Conservation (phyloP, 108 stramenopile species). For the Nannochloropsis granulata region DNA sequence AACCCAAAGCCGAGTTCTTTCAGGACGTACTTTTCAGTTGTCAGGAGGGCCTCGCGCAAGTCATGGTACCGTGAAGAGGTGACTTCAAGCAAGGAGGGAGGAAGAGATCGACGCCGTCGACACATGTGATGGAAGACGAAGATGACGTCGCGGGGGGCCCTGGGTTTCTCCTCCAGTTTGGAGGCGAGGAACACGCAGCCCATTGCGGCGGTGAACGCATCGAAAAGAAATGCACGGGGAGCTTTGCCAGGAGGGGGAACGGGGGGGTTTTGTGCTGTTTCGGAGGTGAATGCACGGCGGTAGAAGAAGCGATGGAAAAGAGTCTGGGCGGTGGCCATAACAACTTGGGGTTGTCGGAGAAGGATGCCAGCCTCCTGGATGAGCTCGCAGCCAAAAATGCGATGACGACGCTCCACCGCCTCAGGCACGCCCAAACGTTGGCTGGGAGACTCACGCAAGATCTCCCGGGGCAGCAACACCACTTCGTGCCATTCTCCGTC, state of each 20-base stretch:
- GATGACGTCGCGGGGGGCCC: conserved; percentile 17
- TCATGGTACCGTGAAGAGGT: not conserved
- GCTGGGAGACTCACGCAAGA: conserved; percentile 10
- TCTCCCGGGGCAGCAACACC: conserved; percentile 12
- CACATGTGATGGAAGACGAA: conserved; percentile 35
- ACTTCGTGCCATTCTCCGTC: conserved; percentile 26
- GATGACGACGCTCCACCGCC: conserved; percentile 27
- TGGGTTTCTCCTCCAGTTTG: conserved; percentile 37
- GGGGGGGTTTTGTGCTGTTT: not conserved
- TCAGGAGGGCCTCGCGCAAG: conserved; percentile 4
- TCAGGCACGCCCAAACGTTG: conserved; percentile 13
- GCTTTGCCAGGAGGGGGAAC: not conserved
- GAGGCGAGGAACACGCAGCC: conserved; percentile 30
- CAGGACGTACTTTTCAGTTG: conserved; percentile 30
- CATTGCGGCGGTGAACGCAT: conserved; percentile 38
- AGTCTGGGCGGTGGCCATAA: conserved; percentile 38
- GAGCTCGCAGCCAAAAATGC: conserved; percentile 34
- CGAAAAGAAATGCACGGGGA: not conserved
- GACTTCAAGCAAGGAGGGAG: not conserved
- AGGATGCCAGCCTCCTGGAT: conserved; percentile 34
- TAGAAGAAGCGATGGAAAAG: conserved; percentile 35
- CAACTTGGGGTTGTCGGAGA: conserved; percentile 31
- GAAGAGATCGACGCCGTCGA: conserved; percentile 1
- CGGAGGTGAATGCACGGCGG: conserved; percentile 16
- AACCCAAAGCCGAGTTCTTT: conserved; percentile 39